phyloP scores from a whole-genome alignment of 331 rosid species.

The Malus hybrid region DNA sequence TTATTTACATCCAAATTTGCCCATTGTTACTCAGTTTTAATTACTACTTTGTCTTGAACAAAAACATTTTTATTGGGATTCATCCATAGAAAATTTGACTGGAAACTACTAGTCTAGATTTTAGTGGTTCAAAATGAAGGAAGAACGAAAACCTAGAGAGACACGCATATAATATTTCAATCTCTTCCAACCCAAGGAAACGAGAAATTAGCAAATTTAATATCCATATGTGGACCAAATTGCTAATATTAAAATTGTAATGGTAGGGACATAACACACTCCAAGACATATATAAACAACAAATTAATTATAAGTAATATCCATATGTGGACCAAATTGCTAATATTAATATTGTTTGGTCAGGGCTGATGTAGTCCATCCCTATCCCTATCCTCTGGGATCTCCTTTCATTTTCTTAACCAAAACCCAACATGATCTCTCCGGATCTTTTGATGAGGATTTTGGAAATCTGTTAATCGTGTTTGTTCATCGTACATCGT shows the following conservation, averaged over 20 bases:
- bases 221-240: conserved; percentile 1
- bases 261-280: conserved; percentile 8
- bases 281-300: background rate
- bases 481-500: too few relatives aligned
- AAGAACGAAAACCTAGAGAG: conserved; percentile 2
- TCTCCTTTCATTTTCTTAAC: background rate
- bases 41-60: conserved; percentile 12
- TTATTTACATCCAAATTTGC: too few relatives aligned
- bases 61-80: conserved; percentile 29
- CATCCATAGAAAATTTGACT: conserved; percentile 37
- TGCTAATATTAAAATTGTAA: background rate
- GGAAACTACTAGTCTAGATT: background rate
- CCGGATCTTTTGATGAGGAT: too few relatives aligned
- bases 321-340: background rate
- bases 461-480: too few relatives aligned
- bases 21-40: too few relatives aligned
- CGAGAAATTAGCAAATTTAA: conserved; percentile 11
- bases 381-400: background rate
- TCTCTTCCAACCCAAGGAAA: conserved; percentile 17
- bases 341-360: too few relatives aligned
- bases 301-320: background rate
- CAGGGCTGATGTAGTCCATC: too few relatives aligned
- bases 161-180: conserved; percentile 1
- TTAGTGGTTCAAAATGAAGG: conserved; percentile 7
- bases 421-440: too few relatives aligned